These are phyloP conservation scores for Chlamydomonas incerta DNA, from an alignment of 139 green algal genomes.

Conservation along the genomic window DNA sequence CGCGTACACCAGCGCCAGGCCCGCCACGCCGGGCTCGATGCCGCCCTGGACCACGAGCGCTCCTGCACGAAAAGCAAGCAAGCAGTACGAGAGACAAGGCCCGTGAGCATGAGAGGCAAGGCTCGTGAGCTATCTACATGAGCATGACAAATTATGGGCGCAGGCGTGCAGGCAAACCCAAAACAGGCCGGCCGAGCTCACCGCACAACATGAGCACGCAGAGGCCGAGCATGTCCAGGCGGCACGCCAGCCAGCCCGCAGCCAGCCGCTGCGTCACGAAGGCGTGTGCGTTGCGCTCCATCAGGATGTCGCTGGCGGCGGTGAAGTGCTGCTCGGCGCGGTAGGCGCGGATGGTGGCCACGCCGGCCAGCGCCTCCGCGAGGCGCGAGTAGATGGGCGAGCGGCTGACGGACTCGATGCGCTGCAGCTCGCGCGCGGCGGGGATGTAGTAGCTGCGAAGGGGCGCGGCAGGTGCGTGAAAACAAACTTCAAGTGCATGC, in stretches of 20 bases:
- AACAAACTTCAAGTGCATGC: no score
- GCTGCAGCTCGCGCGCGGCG: constrained; percentile 88
- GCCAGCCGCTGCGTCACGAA: constrained; percentile 82
- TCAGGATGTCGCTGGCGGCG: constrained; percentile 48
- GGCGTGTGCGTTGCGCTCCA: constrained; percentile 77
- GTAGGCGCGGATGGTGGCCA: constrained; percentile 86
- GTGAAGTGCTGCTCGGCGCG: constrained; percentile 71
- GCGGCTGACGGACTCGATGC: constrained; percentile 87
- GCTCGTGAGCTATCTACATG: no score
- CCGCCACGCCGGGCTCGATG: constrained; percentile 69
- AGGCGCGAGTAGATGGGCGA: constrained; percentile 90
- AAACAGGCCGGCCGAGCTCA: no score
- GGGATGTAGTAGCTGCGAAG: constrained; percentile 79
- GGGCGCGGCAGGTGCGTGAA: no score
- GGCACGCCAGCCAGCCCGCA: constrained; percentile 86
- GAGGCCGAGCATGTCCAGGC: constrained; percentile 87
- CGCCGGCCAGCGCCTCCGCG: constrained; percentile 56
- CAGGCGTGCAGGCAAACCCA: no score
- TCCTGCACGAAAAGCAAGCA: not conserved
- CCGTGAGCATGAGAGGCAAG: no score
- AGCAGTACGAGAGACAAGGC: no score
- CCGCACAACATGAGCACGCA: constrained; percentile 64
- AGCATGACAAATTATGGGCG: no score
- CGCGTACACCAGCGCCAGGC: constrained; percentile 76
- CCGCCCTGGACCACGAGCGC: constrained; percentile 49